Evolutionary conservation across 1,284 basidiomycete species (phyloP), one percentile per base, ranked within the genome.

Genomic region (Testicularia cyperi): DNA sequence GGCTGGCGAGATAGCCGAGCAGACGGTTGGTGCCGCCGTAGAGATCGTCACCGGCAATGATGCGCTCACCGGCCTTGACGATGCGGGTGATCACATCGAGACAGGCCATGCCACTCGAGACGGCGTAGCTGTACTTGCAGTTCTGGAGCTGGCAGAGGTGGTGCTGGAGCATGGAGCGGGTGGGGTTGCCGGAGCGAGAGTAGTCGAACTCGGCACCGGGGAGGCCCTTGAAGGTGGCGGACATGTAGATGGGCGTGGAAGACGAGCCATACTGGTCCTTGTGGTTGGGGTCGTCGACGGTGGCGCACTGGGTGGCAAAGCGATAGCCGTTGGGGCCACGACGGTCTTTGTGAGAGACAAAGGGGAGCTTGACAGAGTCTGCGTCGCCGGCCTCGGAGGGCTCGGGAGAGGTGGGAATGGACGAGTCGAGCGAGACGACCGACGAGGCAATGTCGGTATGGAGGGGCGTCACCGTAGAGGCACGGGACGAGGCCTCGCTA

Each of bases 11-110:
- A 78, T 94, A 96, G n/a, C 84, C 85, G 47, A 99, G 83, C 8
- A 99, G 84, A 38, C 95, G 88, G 78, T 99, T 94, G 18, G 95
- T 96, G 16, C 95, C 95, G 29, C 95, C 95, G 78, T 99, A 99
- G 30, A 98, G 80, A 77, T 99, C 95, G 77, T 97, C 90, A 28
- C 94, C 94, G 3, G 95, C 92, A 65, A 99, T 87, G 62, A 99
- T 85, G 73, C 92, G 88, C 78, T 92, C 88, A 18, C 90, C 90
- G 1, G 94, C 90, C 79, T 92, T 94, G 66, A 98, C 85, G 27
- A 96, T 78, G 33, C 95, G 87, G 32, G 96, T 84, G 70, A 98
- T 96, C 44, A 94, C 85, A 77, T 99, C 95, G 40, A 98, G 83
- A 14, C 92, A 92, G 14, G 94, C 92, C 95, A 99, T 99, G 49